A percentile compares a stretch with the other conserved stretches of the same genome.
Evolutionary conservation across 139 green algal genomes (phyloP).

Genomic region (Pleodorina starrii): DNA sequence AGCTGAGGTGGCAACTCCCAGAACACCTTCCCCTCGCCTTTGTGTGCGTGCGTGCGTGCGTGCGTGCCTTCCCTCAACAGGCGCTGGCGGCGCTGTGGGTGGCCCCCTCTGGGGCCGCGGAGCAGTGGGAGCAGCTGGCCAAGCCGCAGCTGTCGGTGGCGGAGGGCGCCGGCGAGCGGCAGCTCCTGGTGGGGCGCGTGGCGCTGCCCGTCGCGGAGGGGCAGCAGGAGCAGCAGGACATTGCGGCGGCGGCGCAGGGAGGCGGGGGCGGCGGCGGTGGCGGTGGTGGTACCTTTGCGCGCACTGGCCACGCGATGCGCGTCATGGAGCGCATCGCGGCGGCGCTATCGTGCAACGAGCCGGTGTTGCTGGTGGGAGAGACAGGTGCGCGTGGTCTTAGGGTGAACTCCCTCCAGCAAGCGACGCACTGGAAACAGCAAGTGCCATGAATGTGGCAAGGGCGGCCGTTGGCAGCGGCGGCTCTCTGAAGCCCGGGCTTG

Average conservation of each 20-base stretch:
- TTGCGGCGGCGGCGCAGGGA: not conserved
- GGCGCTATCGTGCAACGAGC: constrained; percentile 78
- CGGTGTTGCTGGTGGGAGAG: constrained; percentile 98
- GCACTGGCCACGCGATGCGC: constrained; percentile 87
- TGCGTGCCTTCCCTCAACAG: no score
- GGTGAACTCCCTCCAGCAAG: no score
- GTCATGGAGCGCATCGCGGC: constrained; percentile 92
- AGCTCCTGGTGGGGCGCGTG: constrained; percentile 59
- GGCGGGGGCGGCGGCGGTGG: not conserved
- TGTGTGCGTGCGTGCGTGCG: no score
- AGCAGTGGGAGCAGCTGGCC: constrained; percentile 63
- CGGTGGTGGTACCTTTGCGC: constrained; percentile 77
- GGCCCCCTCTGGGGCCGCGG: not conserved
- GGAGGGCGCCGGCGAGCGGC: constrained; percentile 4
- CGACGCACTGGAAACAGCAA: no score
- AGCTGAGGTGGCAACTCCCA: no score
- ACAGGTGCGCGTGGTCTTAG: no score
- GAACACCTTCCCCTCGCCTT: no score
- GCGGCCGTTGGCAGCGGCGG: no score
- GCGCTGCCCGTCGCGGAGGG: constrained; percentile 33
- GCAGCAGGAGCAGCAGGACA: not conserved
- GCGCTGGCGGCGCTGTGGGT: constrained; percentile 37
- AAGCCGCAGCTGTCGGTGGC: constrained; percentile 76
- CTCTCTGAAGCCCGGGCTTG: no score
- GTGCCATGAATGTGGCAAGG: no score